A percentile compares a stretch with the other conserved stretches of the same genome.
phyloP scores from a whole-genome alignment of 2,329 filamentous ascomycete genomes.

The Pezicula neosporulosa region DNA sequence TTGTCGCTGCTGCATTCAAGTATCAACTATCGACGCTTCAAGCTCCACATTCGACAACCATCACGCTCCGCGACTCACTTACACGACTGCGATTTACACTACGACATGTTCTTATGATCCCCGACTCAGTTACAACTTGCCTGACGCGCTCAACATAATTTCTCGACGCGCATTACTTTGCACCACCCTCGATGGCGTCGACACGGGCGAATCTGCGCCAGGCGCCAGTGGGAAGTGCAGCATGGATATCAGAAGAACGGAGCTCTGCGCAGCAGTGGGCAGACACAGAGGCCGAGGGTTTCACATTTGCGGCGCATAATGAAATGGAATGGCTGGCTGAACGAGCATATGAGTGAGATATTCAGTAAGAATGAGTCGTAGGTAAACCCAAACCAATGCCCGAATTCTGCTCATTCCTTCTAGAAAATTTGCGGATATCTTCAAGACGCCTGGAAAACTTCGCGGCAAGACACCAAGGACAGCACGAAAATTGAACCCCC shows the following conservation, averaged over 20 bases:
- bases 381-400: slow-evolving; percentile 34
- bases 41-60: slow-evolving; percentile 14
- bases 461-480: slow-evolving; percentile 79
- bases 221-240: slow-evolving; percentile 64
- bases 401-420: slow-evolving; percentile 10
- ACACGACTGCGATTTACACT: slow-evolving; percentile 3
- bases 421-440: slow-evolving; percentile 91
- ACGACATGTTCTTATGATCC: slow-evolving; percentile 22
- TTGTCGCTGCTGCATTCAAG: too few species aligned
- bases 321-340: slow-evolving; percentile 98
- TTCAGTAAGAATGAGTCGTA: slow-evolving; percentile 86
- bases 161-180: slow-evolving; percentile 27
- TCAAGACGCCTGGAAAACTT: slow-evolving; percentile 86
- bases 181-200: slow-evolving; percentile 25
- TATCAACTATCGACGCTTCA: slow-evolving; percentile 4
- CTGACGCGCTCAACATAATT: slow-evolving; percentile 4
- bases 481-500: slow-evolving; percentile 53
- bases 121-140: slow-evolving; percentile 1
- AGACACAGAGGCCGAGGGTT: slow-evolving; percentile 84
- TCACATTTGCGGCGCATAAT: slow-evolving; percentile 86
- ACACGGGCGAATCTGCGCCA: slow-evolving; percentile 45
- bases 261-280: slow-evolving; percentile 73
- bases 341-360: slow-evolving; percentile 96
- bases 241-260: slow-evolving; percentile 86
- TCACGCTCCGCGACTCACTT: slow-evolving; percentile 8